Conservation (phyloP, 352 stramenopile species). For the Lagenidium giganteum region DNA sequence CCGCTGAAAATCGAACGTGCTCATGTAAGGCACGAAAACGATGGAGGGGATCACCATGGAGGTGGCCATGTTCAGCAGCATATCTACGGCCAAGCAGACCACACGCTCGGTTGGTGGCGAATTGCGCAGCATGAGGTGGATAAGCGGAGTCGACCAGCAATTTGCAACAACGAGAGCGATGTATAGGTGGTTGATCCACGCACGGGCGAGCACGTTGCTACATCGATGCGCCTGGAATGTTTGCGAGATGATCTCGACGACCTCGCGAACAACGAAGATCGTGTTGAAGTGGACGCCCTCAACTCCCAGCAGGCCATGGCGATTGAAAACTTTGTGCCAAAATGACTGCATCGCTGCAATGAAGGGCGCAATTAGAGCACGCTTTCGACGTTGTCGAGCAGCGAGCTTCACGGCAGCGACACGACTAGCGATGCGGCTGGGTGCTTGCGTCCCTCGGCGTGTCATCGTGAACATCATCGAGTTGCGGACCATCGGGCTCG, state of each 20-base stretch:
- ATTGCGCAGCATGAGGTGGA: conserved; percentile 16
- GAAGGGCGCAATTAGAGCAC: too few relatives aligned
- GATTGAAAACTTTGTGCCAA: conserved; percentile 16
- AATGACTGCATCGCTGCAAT: too few relatives aligned
- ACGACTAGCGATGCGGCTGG: too few relatives aligned
- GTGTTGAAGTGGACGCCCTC: conserved; percentile 24
- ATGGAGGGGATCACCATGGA: conserved; percentile 14
- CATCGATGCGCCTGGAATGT: conserved; percentile 32
- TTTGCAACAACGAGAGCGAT: conserved; percentile 36
- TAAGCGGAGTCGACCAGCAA: conserved; percentile 24
- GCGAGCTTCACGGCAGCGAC: too few relatives aligned
- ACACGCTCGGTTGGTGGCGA: conserved; percentile 5
- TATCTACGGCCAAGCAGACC: conserved; percentile 8
- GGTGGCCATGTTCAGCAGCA: conserved; percentile 10
- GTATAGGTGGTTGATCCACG: conserved; percentile 46
- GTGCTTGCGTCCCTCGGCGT: too few relatives aligned
- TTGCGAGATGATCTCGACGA: conserved; percentile 38
- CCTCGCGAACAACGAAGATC: conserved; percentile 25
- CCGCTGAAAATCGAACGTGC: conserved; percentile 5
- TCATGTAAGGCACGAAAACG: conserved; percentile 20
- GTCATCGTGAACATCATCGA: too few relatives aligned
- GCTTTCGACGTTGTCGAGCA: too few relatives aligned
- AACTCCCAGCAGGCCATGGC: conserved; percentile 24
- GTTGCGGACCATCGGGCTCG: too few relatives aligned
- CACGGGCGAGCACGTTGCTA: conserved; percentile 30